Base-by-base conservation (phyloP, 2,329 filamentous ascomycete genomes). In the Fusarium sp. region DNA sequence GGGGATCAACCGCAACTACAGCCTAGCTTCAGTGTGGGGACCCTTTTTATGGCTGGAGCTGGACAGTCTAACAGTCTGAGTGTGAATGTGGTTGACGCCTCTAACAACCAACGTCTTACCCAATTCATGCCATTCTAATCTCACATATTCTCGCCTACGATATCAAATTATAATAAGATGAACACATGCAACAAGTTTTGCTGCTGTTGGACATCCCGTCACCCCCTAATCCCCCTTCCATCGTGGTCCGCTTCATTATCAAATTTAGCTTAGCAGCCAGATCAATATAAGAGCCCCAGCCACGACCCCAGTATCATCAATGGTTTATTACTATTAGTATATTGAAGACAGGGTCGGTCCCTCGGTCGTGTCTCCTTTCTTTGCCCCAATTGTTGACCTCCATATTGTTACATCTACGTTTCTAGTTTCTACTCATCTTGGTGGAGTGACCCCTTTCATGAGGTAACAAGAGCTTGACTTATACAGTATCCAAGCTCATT, bases 11-110 rank as follows among this genome's bases (percentile, higher is more conserved):
- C 75, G 72, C 57, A 66, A 67, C 63, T 51, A 64, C 56, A 57
- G 48, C 38, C 56, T 28, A 52, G 51, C 45, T 61, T 49, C 57
- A 58, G 47, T 78, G 78, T 77, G 78, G 77, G 66, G 74, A 77
- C 71, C 38, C 38, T 49, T 55, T 54, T 57, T 44, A 42, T 67
- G 28, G 47, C 49, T 65, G 31, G 49, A 31, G 28, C 28, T 31
- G 28, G 28, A 31, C 28, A 31, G 28, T 31, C 28, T 31, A 31
- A 26, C 51, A 55, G 51, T 38, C 51, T 28, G 51, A 39, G 35
- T 28, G 20, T 55, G 35, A 55, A 55, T 39, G 55, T 48, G 59
- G 52, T 55, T 54, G 24, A 70, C 67, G 60, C 67, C 67, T 54
- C 66, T 44, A 70, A 66, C 44, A 48, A 14, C 26, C 26, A 72